Base-by-base conservation (phyloP, 768 basidiomycete genomes). In the Chalciporus piperatus region DNA sequence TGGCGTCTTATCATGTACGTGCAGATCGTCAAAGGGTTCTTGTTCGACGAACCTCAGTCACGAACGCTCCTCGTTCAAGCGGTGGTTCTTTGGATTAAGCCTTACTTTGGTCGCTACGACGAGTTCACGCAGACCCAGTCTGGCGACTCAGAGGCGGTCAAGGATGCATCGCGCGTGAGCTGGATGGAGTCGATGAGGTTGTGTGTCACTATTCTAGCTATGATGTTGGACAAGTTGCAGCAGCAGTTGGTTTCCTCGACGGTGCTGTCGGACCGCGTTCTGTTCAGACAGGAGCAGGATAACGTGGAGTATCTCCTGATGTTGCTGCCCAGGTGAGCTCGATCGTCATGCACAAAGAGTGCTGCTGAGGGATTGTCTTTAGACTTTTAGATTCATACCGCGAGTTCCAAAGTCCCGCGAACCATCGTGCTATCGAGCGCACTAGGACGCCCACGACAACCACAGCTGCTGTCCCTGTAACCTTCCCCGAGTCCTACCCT, bases 1-100 rank as follows among this genome's bases (percentile, higher is more conserved):
- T 92, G 92, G 87, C 94, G 94, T 68, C 78, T 98, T 41, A 87
- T 96, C 60, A 87, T 97, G 83, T 91, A 94, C 63, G 77, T 95
- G 33, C 93, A 96, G 61, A 83, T 98, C 52, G 90, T 93, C 22
- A 89, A 90, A 61, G 84, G 89, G 19, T 89, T 90, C 69, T 69
- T 95, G 44, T 96, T 98, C 64, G 90, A 94, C 61, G 83, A 87
- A 52, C 72, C 87, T 1, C 79, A 89, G 48, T 85, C 89, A 13
- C 83, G 96, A 25, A 77, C 85, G 1, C 71, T 89, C 6, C 75
- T 98, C 3, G 85, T 96, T 7, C 94, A 97, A 57, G 83, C 87
- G 17, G 83, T 98, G 23, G 85, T 94, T 10, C 81, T 87, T 19
- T 98, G 95, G 94, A 87, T 98, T 58, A 96, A 94, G 65, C 92